Evolutionary conservation across 148 eudicot species (phyloP), one percentile per base, ranked within the genome.

Genomic region (Talinum fruticosum): DNA sequence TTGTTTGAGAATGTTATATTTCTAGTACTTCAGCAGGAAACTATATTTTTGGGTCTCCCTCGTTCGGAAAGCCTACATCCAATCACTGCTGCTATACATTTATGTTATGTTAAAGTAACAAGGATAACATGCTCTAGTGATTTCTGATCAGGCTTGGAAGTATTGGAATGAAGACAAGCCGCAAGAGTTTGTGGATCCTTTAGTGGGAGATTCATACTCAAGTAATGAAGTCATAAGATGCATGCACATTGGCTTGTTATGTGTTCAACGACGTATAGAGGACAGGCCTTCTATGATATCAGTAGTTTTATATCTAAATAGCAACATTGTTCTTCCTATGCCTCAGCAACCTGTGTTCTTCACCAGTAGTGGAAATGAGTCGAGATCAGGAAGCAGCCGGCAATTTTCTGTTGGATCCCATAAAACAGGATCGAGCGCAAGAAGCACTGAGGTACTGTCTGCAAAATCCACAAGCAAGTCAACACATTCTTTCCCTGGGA

Each of bases 201-300:
- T 71, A 6, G 3, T 83, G 2, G 38, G 26, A 66, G 69, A 75
- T 37, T 76, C 82, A 21, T 41, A 12, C 54, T 70, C 54, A 18
- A 65, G 19, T 23, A 21, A 28, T 23, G 80, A 83, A 77, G 76
- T 47, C 29, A 29, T 23, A 51, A 44, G 51, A 53, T 79, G 77
- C 72, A 65, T 79, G 49, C 73, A 66, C 23, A 18, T 79, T 15
- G 82, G 72, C 16, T 54, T 79, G 5, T 47, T 66, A 66, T 79
- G 72, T 26, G 76, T 79, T 45, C 82, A 73, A 66, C 28, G 47
- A 49, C 65, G 65, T 10, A 59, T 73, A n/a, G 77, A 73, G 15
- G 66, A 73, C 19, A 79, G 78, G 59, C 82, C 78, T 7, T 51
- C 71, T 47, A 80, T 74, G 78, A 65, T 59, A 37, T 10, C 54